Base-by-base conservation (phyloP, 192 early-diverging fungal species). In the Rhizophlyctis rosea region DNA sequence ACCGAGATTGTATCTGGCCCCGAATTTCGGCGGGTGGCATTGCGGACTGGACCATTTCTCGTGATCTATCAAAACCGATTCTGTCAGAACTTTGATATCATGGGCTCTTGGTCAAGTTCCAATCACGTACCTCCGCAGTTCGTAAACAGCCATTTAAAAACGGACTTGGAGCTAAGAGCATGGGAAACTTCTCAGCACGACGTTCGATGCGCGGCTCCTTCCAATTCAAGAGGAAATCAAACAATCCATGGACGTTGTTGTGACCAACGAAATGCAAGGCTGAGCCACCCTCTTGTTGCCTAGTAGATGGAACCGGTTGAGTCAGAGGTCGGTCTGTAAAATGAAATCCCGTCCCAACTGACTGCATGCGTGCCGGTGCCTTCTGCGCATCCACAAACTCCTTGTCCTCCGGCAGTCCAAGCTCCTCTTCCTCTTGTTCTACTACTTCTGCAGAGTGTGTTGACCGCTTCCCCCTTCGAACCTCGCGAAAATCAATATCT, bases 201-300 rank as follows among this genome's bases (percentile, higher is more conserved):
- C 58, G 58, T 13, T 68, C 67, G 29, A 39, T 61, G 25, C 54
- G 49, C 29, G 51, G 59, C 16, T 68, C 67, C 25, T 21, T 68
- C 67, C 67, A 68, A 21, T 54, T 47, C 3, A 68, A 51, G 7
- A 68, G 52, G 34, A 62, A 68, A 16, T 61, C 27, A 32, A 61
- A 61, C 0, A 68, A 30, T 2, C 39, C 25, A 18, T 68, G 59
- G 23, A 68, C 59, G n/a, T 14, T 24, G 23, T 27, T 18, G 16
- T 21, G 36, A 25, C 36, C 51, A 16, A 25, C n/a, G 34, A 68
- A 68, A 3, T 30, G 51, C 16, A 65, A 48, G 2, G 54, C 32
- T 32, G 50, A 14, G 34, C 13, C 9, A 9, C 29, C 9, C 14
- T 57, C 55, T 33, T 0, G 18, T 16, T 57, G 55, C 14, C 25